Evolutionary conservation across 352 stramenopile genomes (phyloP).

Genomic region (Pythium apleroticum): DNA sequence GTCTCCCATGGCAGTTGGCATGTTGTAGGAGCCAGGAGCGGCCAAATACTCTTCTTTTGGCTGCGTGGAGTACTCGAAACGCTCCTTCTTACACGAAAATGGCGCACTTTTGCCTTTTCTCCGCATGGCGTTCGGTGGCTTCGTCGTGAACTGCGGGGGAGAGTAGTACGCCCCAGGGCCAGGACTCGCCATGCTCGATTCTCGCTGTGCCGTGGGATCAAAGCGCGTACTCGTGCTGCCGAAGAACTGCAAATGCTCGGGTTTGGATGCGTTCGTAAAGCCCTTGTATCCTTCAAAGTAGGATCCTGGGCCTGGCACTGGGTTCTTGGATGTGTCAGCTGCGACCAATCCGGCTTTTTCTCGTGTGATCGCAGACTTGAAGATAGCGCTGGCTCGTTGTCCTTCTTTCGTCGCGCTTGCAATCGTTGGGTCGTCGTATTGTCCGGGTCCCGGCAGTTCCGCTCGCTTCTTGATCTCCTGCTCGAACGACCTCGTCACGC

Average conservation of each 20-base stretch:
- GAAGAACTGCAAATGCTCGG: conserved; percentile 80
- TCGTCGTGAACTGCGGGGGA: conserved; percentile 33
- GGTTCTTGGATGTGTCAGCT: conserved; percentile 29
- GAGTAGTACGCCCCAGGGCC: conserved; percentile 63
- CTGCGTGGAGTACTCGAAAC: conserved; percentile 43
- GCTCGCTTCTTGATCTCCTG: conserved; percentile 57
- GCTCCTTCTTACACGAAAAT: conserved; percentile 72
- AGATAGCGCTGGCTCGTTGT: conserved; percentile 56
- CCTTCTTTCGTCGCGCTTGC: conserved; percentile 38
- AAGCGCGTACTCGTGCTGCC: conserved; percentile 75
- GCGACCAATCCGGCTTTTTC: conserved; percentile 38
- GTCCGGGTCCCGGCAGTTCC: conserved; percentile 55
- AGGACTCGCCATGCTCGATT: conserved; percentile 23
- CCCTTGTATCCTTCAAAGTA: conserved; percentile 55
- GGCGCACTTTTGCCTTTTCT: conserved; percentile 48
- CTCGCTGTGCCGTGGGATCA: conserved; percentile 25
- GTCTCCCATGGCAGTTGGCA: conserved; percentile 52
- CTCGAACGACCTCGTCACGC: conserved; percentile 57
- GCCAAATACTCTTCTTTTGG: conserved; percentile 50
- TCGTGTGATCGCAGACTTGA: conserved; percentile 64
- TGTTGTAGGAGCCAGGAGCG: conserved; percentile 69
- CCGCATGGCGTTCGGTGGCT: conserved; percentile 25
- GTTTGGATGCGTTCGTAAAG: conserved; percentile 48
- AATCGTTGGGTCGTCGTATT: conserved; percentile 43
- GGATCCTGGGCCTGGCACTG: conserved; percentile 58